phyloP scores from a whole-genome alignment of 2,329 filamentous ascomycete species.

The Arthroderma sp. region DNA sequence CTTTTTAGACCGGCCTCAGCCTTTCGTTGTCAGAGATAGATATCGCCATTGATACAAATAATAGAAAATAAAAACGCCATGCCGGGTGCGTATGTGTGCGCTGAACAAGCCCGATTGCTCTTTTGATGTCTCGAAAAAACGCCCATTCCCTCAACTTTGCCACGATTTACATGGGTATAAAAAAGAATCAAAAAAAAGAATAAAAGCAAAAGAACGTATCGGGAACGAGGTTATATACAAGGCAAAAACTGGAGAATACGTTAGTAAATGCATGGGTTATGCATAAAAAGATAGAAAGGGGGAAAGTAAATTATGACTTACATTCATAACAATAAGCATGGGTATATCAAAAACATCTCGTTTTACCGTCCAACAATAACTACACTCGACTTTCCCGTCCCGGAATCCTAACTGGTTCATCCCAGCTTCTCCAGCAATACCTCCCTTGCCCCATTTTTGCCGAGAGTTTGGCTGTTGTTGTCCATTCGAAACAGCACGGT shows the following conservation, averaged over 20 bases:
- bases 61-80: too few relatives aligned
- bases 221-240: slow-evolving; percentile 12
- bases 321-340: slow-evolving; percentile 96
- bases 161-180: neutral
- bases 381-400: slow-evolving; percentile 86
- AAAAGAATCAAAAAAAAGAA: neutral
- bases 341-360: slow-evolving; percentile 96
- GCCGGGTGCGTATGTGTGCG: too few relatives aligned
- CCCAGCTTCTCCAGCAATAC: slow-evolving; percentile 44
- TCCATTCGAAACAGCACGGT: neutral
- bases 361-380: slow-evolving; percentile 94
- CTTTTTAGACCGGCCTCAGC: too few relatives aligned
- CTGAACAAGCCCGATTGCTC: too few relatives aligned
- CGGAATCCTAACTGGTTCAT: slow-evolving; percentile 67
- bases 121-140: too few relatives aligned
- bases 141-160: too few relatives aligned
- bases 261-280: slow-evolving; percentile 2
- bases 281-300: neutral
- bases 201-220: too few relatives aligned
- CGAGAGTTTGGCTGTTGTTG: slow-evolving; percentile 45
- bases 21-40: too few relatives aligned
- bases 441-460: slow-evolving; percentile 25
- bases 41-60: too few relatives aligned
- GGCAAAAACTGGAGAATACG: slow-evolving; percentile 16
- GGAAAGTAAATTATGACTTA: slow-evolving; percentile 41